A percentile compares a stretch with the other conserved stretches of the same genome.
phyloP scores from a whole-genome alignment of 2,329 filamentous ascomycete genomes.

The Ramularia collo-cygni region DNA sequence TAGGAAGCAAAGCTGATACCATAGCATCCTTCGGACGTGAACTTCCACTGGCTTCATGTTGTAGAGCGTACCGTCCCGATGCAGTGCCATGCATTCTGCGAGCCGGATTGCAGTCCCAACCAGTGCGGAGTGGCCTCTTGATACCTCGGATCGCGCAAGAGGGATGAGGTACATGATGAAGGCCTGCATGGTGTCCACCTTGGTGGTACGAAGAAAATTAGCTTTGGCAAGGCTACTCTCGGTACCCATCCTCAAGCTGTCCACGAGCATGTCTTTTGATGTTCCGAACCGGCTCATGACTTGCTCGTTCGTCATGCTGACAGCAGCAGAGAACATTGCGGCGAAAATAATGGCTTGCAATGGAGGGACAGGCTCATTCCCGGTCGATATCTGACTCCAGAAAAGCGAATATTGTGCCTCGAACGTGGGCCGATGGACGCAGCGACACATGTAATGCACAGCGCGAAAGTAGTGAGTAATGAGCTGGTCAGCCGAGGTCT shows the following conservation, averaged over 20 bases:
- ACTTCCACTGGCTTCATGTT: constrained; percentile 60
- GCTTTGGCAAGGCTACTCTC: constrained; percentile 62
- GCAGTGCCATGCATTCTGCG: constrained; percentile 70
- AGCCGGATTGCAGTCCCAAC: constrained; percentile 65
- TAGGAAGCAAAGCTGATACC: constrained; percentile 72
- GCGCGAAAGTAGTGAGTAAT: constrained; percentile 60
- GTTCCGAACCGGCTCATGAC: constrained; percentile 50
- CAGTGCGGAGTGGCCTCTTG: constrained; percentile 64
- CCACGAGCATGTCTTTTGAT: constrained; percentile 51
- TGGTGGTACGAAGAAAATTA: constrained; percentile 64
- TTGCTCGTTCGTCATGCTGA: constrained; percentile 56
- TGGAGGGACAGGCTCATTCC: constrained; percentile 56
- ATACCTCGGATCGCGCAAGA: constrained; percentile 64
- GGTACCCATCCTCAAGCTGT: constrained; percentile 58
- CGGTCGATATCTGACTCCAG: constrained; percentile 54
- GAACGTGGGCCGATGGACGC: constrained; percentile 61
- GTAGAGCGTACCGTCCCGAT: constrained; percentile 63
- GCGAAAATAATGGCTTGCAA: constrained; percentile 64
- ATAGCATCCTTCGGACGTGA: constrained; percentile 64
- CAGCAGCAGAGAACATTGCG: constrained; percentile 60
- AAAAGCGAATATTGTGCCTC: constrained; percentile 58
- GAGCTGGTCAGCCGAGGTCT: constrained; percentile 52
- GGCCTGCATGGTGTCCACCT: constrained; percentile 67
- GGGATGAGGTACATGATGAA: constrained; percentile 73
- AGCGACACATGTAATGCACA: constrained; percentile 62